These are phyloP conservation scores for Serpula lacrymans DNA, from an alignment of 768 basidiomycete species.

Conservation along the genomic window DNA sequence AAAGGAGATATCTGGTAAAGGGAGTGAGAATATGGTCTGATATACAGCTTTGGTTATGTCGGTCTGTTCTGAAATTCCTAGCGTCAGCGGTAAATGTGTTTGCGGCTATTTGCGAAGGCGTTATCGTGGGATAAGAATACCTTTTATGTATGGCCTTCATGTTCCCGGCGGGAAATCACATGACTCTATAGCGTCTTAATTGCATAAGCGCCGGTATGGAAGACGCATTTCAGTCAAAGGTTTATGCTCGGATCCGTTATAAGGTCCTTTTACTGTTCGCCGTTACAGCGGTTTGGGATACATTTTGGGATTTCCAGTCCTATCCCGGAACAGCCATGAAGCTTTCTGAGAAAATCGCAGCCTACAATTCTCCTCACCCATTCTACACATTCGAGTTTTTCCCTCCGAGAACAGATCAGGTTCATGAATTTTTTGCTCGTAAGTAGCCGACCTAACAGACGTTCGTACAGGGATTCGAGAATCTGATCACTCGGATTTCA, in stretches of 20 bases:
- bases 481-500: slow-evolving; percentile 83
- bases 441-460: slow-evolving; percentile 2
- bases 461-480: slow-evolving; percentile 79
- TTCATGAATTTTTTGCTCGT: slow-evolving; percentile 20
- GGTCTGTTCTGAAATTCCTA: background rate
- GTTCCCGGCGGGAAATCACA: too few species aligned
- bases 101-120: too few species aligned
- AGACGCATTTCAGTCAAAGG: background rate
- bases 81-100: too few species aligned
- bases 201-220: background rate
- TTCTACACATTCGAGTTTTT: slow-evolving; percentile 98
- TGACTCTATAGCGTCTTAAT: slow-evolving; percentile 2
- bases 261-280: background rate
- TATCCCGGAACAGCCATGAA: slow-evolving; percentile 50
- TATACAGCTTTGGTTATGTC: background rate
- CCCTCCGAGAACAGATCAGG: slow-evolving; percentile 91
- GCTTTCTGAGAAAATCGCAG: slow-evolving; percentile 63
- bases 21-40: background rate
- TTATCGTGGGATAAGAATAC: too few species aligned
- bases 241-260: background rate
- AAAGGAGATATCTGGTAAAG: background rate
- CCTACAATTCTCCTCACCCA: slow-evolving; percentile 44
- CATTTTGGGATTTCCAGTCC: too few species aligned
- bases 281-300: too few species aligned
- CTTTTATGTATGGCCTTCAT: too few species aligned